These are phyloP conservation scores for Chamaecrista fasciculata DNA, from an alignment of 306 rosid species.

Conservation along the genomic window DNA sequence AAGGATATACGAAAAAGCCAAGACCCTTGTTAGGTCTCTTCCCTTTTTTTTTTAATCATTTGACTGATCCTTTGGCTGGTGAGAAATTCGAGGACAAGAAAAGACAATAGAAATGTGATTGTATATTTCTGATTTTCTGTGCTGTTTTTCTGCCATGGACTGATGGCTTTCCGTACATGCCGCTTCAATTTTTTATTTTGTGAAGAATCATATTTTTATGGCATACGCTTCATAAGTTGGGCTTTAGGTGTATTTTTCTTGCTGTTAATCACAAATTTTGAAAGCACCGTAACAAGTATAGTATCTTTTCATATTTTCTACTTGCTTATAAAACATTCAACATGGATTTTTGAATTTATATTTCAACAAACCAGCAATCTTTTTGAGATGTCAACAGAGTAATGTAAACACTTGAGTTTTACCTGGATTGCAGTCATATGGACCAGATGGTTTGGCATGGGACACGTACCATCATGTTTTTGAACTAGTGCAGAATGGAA, in stretches of 20 bases:
- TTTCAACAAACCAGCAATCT: not conserved
- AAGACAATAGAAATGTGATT: not conserved
- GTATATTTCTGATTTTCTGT: not conserved
- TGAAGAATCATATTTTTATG: not conserved
- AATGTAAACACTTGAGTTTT: not conserved
- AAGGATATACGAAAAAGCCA: not conserved
- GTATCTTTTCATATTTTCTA: not conserved
- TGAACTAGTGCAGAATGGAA: constrained; percentile 54
- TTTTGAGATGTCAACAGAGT: constrained; percentile 1
- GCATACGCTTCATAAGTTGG: not conserved
- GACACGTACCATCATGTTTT: constrained; percentile 49
- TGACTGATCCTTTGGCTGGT: not conserved
- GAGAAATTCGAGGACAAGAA: constrained; percentile 5
- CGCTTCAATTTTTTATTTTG: not conserved
- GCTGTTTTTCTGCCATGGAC: not conserved
- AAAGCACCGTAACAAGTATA: not conserved
- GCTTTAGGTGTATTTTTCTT: not conserved
- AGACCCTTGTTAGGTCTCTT: constrained; percentile 28
- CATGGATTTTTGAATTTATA: not conserved
- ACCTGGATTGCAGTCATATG: constrained; percentile 45
- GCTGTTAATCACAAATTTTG: not conserved
- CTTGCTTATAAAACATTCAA: not conserved
- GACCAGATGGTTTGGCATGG: constrained; percentile 41
- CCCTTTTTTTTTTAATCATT: not conserved
- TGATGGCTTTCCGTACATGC: not conserved